phyloP scores from a whole-genome alignment of 179 eudicot genomes.

The Corrigiola litoralis region DNA sequence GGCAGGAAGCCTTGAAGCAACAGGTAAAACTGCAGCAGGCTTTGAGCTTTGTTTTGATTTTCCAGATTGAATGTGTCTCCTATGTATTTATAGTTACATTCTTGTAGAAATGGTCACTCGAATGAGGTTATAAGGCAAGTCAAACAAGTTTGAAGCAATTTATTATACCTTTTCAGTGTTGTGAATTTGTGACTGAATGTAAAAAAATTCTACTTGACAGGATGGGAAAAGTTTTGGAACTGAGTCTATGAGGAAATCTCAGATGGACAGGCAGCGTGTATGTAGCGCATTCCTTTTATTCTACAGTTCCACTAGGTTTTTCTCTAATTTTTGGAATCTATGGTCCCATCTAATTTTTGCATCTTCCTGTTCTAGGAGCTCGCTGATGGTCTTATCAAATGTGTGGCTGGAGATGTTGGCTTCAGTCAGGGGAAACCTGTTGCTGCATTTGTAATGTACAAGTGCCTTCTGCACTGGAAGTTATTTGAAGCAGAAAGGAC shows the following conservation, averaged over 20 bases:
- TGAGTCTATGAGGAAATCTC: conserved; percentile 65
- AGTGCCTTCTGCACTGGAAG: conserved; percentile 87
- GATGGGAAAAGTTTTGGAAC: conserved; percentile 52
- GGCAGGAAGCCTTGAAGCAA: conserved; percentile 46
- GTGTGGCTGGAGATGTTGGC: conserved; percentile 68
- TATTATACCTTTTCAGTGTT: neutral
- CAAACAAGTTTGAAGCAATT: conserved; percentile 5
- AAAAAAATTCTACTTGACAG: conserved; percentile 32
- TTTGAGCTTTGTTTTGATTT: neutral
- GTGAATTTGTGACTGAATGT: conserved; percentile 3
- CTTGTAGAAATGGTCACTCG: conserved; percentile 39
- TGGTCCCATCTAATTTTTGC: conserved; percentile 1
- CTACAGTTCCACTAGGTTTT: neutral
- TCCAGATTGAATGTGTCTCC: neutral
- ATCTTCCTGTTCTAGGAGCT: conserved; percentile 51
- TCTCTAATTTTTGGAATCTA: neutral
- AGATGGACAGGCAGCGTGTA: conserved; percentile 73
- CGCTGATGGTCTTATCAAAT: conserved; percentile 57
- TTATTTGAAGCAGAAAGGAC: conserved; percentile 88
- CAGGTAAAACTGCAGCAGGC: conserved; percentile 24
- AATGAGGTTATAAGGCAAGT: conserved; percentile 28
- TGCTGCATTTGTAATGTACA: conserved; percentile 83
- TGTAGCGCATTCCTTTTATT: conserved; percentile 19
- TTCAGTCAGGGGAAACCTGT: conserved; percentile 93
- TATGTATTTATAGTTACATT: conserved; percentile 12